Base-by-base conservation (phyloP, 2,329 filamentous ascomycete genomes). In the Aspergillus calidoustus region DNA sequence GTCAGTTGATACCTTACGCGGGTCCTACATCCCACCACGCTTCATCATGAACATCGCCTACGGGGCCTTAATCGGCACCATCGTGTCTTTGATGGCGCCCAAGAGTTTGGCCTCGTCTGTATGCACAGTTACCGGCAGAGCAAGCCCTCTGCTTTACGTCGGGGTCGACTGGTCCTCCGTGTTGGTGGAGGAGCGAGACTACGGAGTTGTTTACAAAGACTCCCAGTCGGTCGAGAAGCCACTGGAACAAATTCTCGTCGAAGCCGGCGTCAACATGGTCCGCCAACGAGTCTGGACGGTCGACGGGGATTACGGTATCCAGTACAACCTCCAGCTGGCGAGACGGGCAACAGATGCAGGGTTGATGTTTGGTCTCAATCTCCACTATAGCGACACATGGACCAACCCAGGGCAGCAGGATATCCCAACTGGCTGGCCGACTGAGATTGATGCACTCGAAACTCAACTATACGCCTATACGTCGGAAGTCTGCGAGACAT, bases 91-190 rank as follows among this genome's bases (percentile, higher is more conserved):
- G 6, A 28, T 28, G 25, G 25, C 25, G 25, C 25, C 25, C 25
- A 28, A 28, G 25, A 28, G 4, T 28, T 28, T 28, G 25, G 25
- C 25, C 25, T 4, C 25, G 25, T 28, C 25, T 28, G 25, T 7
- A 28, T 4, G 1, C 25, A 28, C 25, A 28, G 6, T 28, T 7
- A 28, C 25, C 25, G 25, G 25, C 4, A 28, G 25, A 28, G 25
- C 88, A 93, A 28, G 86, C 85, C 65, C 84, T 83, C 72, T 92
- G 90, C 91, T 91, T 28, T 28, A 93, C n/a, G 7, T 28, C 47
- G 47, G 47, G 1, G 47, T 28, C 0, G 47, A 50, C 23, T 28
- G 22, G 22, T 50, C 47, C 9, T 50, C 47, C 4, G 22, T 50
- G 3, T 17, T 50, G 7, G 23, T 50, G 4, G 47, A 50, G n/a